These are phyloP conservation scores for Pseudozyma pruni DNA, from an alignment of 1,284 basidiomycete species.

Conservation along the genomic window DNA sequence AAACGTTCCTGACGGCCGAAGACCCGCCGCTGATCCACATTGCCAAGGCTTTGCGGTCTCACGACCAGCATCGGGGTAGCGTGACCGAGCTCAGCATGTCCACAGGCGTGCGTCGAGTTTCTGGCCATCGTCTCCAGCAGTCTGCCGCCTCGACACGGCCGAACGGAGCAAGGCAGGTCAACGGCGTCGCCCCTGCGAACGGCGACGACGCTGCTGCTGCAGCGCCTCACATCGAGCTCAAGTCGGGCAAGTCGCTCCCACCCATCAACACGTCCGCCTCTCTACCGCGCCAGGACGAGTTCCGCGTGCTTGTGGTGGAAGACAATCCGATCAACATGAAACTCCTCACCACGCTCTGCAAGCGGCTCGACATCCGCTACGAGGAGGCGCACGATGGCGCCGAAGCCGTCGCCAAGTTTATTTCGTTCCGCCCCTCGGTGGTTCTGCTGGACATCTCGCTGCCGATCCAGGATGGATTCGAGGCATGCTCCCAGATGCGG, in stretches of 20 bases:
- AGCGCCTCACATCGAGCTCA: background rate
- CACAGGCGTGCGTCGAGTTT: slow-evolving; percentile 6
- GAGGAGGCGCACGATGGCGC: slow-evolving; percentile 54
- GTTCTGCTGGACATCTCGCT: slow-evolving; percentile 61
- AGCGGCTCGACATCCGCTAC: slow-evolving; percentile 39
- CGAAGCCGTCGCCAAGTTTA: slow-evolving; percentile 54
- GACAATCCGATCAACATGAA: slow-evolving; percentile 62
- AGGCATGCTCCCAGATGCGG: slow-evolving; percentile 55
- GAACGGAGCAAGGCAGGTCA: background rate
- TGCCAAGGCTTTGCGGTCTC: slow-evolving; percentile 6
- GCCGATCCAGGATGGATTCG: slow-evolving; percentile 57
- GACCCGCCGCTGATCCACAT: slow-evolving; percentile 35
- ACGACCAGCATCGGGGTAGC: slow-evolving; percentile 16
- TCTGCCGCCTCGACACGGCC: background rate
- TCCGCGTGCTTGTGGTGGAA: slow-evolving; percentile 56
- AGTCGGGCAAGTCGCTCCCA: slow-evolving; percentile 2
- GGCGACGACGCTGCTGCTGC: background rate
- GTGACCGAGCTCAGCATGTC: slow-evolving; percentile 12
- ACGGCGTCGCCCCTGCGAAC: slow-evolving; percentile 1
- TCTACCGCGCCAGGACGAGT: slow-evolving; percentile 21
- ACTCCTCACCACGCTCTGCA: slow-evolving; percentile 50
- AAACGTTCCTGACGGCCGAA: slow-evolving; percentile 40
- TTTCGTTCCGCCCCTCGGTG: slow-evolving; percentile 43
- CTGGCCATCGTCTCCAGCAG: slow-evolving; percentile 2
- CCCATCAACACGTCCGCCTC: slow-evolving; percentile 16